phyloP scores from a whole-genome alignment of 352 stramenopile species.

The Phytophthora multivora region DNA sequence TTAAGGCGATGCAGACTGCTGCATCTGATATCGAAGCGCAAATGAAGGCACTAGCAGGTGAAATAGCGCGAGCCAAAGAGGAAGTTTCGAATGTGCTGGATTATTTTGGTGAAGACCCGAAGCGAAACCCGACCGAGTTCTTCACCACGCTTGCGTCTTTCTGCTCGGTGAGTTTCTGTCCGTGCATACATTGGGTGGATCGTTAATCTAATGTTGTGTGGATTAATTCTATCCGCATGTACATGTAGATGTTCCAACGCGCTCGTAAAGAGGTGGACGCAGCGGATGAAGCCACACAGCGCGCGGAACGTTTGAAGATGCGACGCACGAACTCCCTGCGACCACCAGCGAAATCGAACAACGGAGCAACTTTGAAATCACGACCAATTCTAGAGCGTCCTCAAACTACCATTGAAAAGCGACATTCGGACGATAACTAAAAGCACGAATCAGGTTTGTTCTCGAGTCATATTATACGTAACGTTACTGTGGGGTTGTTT shows the following conservation, averaged over 20 bases:
- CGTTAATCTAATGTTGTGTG: neutral
- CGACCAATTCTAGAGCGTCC: constrained; percentile 41
- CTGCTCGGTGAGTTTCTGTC: constrained; percentile 45
- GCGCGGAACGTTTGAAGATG: constrained; percentile 68
- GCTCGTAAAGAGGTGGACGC: constrained; percentile 74
- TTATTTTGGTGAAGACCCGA: constrained; percentile 87
- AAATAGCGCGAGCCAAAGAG: constrained; percentile 46
- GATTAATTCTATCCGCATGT: neutral
- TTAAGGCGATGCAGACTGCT: constrained; percentile 43
- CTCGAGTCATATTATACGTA: constrained; percentile 38
- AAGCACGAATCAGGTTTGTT: constrained; percentile 3
- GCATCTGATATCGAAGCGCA: constrained; percentile 44
- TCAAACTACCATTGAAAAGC: constrained; percentile 28
- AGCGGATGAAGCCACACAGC: constrained; percentile 56
- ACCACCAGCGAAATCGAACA: constrained; percentile 21
- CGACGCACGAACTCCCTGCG: constrained; percentile 39
- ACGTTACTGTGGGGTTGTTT: constrained; percentile 27
- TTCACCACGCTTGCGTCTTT: constrained; percentile 87
- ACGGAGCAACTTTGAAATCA: constrained; percentile 24
- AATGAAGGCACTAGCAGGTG: constrained; percentile 46
- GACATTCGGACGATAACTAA: constrained; percentile 22
- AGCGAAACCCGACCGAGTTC: constrained; percentile 72
- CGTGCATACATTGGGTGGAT: neutral
- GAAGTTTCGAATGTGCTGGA: constrained; percentile 80
- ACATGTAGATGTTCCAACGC: constrained; percentile 56